These are phyloP conservation scores for Sambucus nigra DNA, from an alignment of 129 eudicot genomes.

Conservation along the genomic window DNA sequence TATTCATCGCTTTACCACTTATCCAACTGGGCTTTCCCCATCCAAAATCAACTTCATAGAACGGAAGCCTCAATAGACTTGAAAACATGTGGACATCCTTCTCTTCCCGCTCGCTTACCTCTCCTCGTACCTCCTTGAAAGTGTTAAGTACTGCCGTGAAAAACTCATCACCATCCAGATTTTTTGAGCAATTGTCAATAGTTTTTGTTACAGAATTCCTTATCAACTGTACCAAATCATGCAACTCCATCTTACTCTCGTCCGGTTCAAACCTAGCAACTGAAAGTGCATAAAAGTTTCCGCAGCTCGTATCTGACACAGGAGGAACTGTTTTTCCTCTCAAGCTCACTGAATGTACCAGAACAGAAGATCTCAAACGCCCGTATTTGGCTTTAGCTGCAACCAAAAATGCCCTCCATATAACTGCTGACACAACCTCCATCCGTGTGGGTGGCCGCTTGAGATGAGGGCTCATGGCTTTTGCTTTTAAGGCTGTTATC, in stretches of 20 bases:
- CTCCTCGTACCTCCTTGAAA: background rate
- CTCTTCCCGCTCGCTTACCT: background rate
- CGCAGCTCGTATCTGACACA: background rate
- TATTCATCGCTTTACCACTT: background rate
- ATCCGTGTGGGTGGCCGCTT: constrained; percentile 8
- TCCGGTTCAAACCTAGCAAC: background rate
- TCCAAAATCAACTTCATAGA: constrained; percentile 23
- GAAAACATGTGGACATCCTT: background rate
- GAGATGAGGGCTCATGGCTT: background rate
- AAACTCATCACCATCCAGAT: background rate
- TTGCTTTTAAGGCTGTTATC: background rate
- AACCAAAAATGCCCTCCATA: constrained; percentile 20
- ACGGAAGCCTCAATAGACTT: constrained; percentile 16
- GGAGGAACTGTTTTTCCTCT: constrained; percentile 2
- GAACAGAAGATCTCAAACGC: background rate
- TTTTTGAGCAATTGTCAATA: background rate
- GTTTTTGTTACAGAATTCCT: background rate
- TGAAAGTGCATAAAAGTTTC: constrained; percentile 1
- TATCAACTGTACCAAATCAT: background rate
- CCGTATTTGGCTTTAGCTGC: background rate
- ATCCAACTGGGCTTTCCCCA: constrained; percentile 26
- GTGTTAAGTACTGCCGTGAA: background rate
- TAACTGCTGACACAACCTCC: constrained; percentile 5
- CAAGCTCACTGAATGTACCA: constrained; percentile 6
- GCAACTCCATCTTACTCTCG: constrained; percentile 1